Conservation (phyloP, 2,329 filamentous ascomycete genomes). For the Neofusicoccum sp. region DNA sequence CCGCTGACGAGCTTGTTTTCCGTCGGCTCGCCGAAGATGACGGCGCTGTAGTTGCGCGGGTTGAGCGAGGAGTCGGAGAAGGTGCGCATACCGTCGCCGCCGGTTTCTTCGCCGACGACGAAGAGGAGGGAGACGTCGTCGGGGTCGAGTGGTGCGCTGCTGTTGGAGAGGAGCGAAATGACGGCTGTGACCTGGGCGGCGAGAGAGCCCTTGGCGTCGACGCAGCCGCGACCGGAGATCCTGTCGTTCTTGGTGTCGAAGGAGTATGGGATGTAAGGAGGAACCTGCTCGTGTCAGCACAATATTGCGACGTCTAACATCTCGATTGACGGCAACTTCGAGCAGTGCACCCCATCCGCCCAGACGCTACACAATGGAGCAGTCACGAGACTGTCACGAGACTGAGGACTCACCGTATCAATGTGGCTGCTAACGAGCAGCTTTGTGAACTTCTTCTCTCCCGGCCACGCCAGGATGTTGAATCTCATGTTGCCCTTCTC, state of each 20-base stretch:
- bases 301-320: not conserved
- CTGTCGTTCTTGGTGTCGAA: constrained; percentile 50
- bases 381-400: no score
- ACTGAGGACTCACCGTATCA: constrained; percentile 57
- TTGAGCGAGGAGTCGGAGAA: constrained; percentile 50
- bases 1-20: constrained; percentile 84
- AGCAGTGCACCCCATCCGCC: no score
- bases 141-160: constrained; percentile 38
- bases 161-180: constrained; percentile 50
- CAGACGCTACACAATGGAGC: not conserved
- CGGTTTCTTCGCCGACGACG: constrained; percentile 80
- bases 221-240: constrained; percentile 73
- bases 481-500: constrained; percentile 52
- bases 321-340: not conserved
- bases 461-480: constrained; percentile 74
- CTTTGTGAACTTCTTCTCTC: constrained; percentile 53
- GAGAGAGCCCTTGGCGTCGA: constrained; percentile 62
- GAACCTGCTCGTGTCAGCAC: constrained; percentile 48
- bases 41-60: constrained; percentile 60
- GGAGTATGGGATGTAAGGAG: constrained; percentile 71
- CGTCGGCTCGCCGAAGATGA: constrained; percentile 92
- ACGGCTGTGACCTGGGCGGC: constrained; percentile 75
- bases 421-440: constrained; percentile 80
- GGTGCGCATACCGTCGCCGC: constrained; percentile 76
- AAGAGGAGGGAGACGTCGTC: constrained; percentile 58